These are phyloP conservation scores for Musa itinerans DNA, from an alignment of 176 grass and related monocot species.

Conservation along the genomic window DNA sequence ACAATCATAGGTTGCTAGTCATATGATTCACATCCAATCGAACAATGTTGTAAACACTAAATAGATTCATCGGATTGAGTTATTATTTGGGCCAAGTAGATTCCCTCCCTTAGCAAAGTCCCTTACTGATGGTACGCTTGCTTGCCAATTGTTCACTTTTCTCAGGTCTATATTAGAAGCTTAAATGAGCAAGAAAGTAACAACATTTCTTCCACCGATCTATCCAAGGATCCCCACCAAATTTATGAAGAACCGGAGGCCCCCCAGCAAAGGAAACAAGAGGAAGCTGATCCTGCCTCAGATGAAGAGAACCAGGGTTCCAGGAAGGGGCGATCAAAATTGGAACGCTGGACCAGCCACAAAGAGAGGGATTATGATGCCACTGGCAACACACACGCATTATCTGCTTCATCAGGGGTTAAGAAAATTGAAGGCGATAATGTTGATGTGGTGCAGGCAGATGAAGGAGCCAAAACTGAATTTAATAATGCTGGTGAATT, in stretches of 20 bases:
- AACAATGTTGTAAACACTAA: too few relatives aligned
- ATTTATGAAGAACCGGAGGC: conserved; percentile 15
- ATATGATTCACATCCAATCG: neutral
- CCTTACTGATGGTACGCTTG: neutral
- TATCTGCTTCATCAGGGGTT: conserved; percentile 25
- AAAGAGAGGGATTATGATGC: conserved; percentile 77
- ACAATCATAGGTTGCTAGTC: neutral
- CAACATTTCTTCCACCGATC: conserved; percentile 25
- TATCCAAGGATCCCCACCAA: conserved; percentile 36
- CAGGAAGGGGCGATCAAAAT: conserved; percentile 82
- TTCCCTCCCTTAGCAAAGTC: neutral
- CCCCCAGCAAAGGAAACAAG: conserved; percentile 36
- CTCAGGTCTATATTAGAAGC: conserved; percentile 22
- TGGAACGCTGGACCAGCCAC: conserved; percentile 92
- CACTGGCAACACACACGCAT: conserved; percentile 28
- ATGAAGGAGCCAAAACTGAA: conserved; percentile 39
- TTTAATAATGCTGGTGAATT: conserved; percentile 32
- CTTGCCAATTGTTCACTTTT: neutral
- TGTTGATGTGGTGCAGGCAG: conserved; percentile 9
- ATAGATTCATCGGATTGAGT: too few relatives aligned
- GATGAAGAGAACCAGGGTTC: conserved; percentile 79
- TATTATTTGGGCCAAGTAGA: neutral
- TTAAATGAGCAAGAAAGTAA: conserved; percentile 46
- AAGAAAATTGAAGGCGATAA: conserved; percentile 34
- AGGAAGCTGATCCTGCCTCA: conserved; percentile 47